These are phyloP conservation scores for Lecanosticta acicola DNA, from an alignment of 2,329 filamentous ascomycete genomes.

Conservation along the genomic window DNA sequence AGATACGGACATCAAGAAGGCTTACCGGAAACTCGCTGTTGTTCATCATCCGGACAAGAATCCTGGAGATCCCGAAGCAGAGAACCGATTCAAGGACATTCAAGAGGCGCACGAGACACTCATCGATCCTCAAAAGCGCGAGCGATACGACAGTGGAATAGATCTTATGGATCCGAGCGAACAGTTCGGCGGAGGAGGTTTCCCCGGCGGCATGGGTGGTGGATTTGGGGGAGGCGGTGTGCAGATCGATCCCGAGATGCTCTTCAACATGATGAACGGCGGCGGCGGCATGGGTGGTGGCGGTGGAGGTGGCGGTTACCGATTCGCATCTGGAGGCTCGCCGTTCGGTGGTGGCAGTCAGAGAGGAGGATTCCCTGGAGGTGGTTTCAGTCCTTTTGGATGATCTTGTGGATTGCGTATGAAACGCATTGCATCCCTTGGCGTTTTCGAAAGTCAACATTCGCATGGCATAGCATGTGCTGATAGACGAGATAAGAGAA, in stretches of 20 bases:
- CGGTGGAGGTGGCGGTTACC: constrained; percentile 38
- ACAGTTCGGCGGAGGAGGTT: constrained; percentile 63
- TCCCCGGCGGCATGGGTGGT: constrained; percentile 35
- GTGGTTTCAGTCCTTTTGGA: constrained; percentile 17
- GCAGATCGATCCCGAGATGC: constrained; percentile 66
- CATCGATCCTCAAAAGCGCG: constrained; percentile 89
- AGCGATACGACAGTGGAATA: constrained; percentile 84
- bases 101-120: constrained; percentile 94
- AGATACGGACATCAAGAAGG: constrained; percentile 87
- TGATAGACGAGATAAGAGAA: too few species aligned
- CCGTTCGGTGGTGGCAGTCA: constrained; percentile 13
- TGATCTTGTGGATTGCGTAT: neutral
- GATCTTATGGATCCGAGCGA: constrained; percentile 84
- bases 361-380: constrained; percentile 11
- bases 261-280: constrained; percentile 70
- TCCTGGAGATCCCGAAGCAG: constrained; percentile 74
- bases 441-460: neutral
- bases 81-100: constrained; percentile 94
- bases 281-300: constrained; percentile 49
- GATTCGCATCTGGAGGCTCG: constrained; percentile 17
- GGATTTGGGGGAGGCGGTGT: constrained; percentile 41
- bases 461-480: neutral
- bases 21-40: constrained; percentile 91
- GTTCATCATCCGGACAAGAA: constrained; percentile 98
- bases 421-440: too few species aligned